phyloP scores from a whole-genome alignment of 2,329 filamentous ascomycete species.

The Aphanocladium album region DNA sequence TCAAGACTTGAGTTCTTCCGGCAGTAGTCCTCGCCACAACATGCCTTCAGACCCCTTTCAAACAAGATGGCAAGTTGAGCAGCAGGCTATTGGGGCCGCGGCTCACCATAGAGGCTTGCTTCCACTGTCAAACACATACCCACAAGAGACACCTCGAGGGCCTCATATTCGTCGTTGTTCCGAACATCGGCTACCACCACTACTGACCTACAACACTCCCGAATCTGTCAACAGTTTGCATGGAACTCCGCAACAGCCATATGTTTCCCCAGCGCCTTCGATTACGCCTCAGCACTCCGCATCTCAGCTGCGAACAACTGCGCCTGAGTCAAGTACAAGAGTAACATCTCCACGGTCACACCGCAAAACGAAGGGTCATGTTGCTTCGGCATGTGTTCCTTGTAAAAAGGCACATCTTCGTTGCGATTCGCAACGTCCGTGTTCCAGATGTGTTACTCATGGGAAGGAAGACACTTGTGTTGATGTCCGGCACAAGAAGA shows the following conservation, averaged over 20 bases:
- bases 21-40: slow-evolving; percentile 37
- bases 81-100: slow-evolving; percentile 15
- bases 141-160: slow-evolving; percentile 21
- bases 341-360: slow-evolving; percentile 55
- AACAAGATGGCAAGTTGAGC: slow-evolving; percentile 27
- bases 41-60: slow-evolving; percentile 45
- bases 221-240: slow-evolving; percentile 8
- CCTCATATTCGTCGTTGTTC: slow-evolving; percentile 23
- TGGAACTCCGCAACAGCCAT: neutral
- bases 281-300: slow-evolving; percentile 6
- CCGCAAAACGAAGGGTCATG: slow-evolving; percentile 72
- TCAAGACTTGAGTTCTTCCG: neutral
- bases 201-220: slow-evolving; percentile 22
- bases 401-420: slow-evolving; percentile 79
- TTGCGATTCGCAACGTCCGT: slow-evolving; percentile 69
- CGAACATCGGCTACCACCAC: slow-evolving; percentile 22
- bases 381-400: slow-evolving; percentile 78
- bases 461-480: slow-evolving; percentile 76
- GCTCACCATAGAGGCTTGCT: slow-evolving; percentile 14
- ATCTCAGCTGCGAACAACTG: neutral
- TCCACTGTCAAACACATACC: slow-evolving; percentile 24
- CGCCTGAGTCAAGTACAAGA: neutral
- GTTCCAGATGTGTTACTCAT: slow-evolving; percentile 69
- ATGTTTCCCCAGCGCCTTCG: neutral
- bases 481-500: slow-evolving; percentile 82